These are phyloP conservation scores for Eucalyptus rudis DNA, from an alignment of 345 rosid species.

Conservation along the genomic window DNA sequence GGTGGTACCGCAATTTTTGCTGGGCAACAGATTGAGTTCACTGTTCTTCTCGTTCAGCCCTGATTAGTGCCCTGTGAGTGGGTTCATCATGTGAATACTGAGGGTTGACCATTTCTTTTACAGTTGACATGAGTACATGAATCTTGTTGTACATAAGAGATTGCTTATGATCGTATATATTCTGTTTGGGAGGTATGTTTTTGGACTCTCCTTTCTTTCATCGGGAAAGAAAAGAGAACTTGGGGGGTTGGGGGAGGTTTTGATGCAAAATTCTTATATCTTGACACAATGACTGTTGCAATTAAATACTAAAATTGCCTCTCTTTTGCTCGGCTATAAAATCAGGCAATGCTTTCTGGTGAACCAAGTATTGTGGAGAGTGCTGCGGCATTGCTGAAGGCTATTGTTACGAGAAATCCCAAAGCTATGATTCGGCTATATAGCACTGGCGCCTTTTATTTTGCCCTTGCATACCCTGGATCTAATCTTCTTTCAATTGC, in stretches of 20 bases:
- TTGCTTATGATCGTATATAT: not conserved
- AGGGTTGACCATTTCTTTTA: not conserved
- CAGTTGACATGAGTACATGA: not conserved
- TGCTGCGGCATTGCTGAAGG: conserved; percentile 89
- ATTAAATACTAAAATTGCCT: not conserved
- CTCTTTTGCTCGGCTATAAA: not conserved
- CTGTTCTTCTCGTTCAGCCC: not conserved
- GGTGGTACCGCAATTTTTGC: not conserved
- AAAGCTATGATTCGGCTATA: conserved; percentile 96
- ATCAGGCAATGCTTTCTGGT: conserved; percentile 87
- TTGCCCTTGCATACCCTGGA: conserved; percentile 96
- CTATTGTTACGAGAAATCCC: conserved; percentile 93
- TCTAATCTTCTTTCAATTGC: conserved; percentile 86
- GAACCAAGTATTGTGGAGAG: conserved; percentile 96
- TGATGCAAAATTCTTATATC: not conserved
- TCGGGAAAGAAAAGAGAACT: not conserved
- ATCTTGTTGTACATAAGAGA: not conserved
- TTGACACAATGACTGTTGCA: not conserved
- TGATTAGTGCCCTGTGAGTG: not conserved
- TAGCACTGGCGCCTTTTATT: conserved; percentile 94
- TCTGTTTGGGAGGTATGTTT: not conserved
- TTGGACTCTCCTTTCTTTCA: not conserved
- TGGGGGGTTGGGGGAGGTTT: not conserved
- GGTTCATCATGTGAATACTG: not conserved
- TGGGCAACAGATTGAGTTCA: not conserved